These are phyloP conservation scores for Penicillium occitanis DNA, from an alignment of 2,329 filamentous ascomycete species.

Conservation along the genomic window DNA sequence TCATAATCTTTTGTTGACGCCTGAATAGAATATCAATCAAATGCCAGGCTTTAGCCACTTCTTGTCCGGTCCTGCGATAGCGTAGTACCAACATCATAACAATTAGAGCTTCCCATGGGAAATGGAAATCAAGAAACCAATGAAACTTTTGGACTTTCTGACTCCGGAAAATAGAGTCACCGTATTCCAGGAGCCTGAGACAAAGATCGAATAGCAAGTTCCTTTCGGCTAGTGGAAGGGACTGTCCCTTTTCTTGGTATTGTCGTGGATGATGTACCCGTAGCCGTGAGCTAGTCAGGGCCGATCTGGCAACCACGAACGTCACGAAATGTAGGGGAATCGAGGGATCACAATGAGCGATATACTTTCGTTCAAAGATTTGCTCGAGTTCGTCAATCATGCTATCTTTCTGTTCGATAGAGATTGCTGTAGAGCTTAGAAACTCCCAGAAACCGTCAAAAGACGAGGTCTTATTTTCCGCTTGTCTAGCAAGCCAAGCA, in stretches of 20 bases:
- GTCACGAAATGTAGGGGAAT: constrained; percentile 50
- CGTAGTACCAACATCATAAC: constrained; percentile 49
- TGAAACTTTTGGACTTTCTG: constrained; percentile 42
- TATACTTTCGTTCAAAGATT: constrained; percentile 37
- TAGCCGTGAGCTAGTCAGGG: constrained; percentile 46
- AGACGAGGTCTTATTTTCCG: constrained; percentile 19
- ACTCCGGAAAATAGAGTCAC: constrained; percentile 33
- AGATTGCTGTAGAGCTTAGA: constrained; percentile 25
- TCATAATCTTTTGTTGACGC: constrained; percentile 36
- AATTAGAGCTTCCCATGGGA: constrained; percentile 55
- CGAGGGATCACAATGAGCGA: constrained; percentile 39
- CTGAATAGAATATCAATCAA: constrained; percentile 46
- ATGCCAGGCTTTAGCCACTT: constrained; percentile 46
- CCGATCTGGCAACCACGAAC: constrained; percentile 45
- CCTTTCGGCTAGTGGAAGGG: constrained; percentile 26
- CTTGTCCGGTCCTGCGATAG: constrained; percentile 36
- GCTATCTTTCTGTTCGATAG: constrained; percentile 27
- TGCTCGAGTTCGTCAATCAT: constrained; percentile 39
- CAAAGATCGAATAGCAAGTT: constrained; percentile 36
- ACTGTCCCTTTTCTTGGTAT: constrained; percentile 28
- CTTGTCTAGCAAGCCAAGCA: constrained; percentile 29
- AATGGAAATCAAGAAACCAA: constrained; percentile 51
- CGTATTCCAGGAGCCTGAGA: constrained; percentile 34
- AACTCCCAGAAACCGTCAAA: constrained; percentile 28
- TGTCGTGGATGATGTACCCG: constrained; percentile 48